Percentiles rank a stretch among this genome's conserved stretches.
phyloP scores from a whole-genome alignment of 768 basidiomycete species.

The Russula earlei region DNA sequence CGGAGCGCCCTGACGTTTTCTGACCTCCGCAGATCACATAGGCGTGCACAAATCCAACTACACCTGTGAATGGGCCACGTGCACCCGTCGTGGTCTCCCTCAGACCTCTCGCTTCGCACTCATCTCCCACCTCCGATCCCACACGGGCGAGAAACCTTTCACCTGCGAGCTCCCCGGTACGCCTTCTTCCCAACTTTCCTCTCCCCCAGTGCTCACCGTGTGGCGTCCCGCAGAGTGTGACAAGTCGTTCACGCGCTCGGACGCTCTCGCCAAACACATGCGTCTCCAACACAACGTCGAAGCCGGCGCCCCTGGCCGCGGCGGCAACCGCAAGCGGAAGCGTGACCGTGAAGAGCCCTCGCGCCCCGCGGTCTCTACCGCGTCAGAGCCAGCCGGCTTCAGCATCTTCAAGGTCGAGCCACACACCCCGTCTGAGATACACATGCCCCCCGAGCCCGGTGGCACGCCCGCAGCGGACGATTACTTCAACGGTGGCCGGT shows the following conservation, averaged over 20 bases:
- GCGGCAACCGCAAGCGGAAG: conserved; percentile 64
- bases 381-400: conserved; percentile 12
- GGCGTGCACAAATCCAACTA: conserved; percentile 78
- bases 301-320: conserved; percentile 64
- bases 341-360: conserved; percentile 28
- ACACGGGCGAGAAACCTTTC: conserved; percentile 93
- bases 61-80: conserved; percentile 84
- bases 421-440: conserved; percentile 1
- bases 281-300: conserved; percentile 77
- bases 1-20: conserved; percentile 15
- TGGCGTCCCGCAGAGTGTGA: conserved; percentile 65
- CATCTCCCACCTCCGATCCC: conserved; percentile 82
- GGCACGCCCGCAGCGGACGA: conserved; percentile 5
- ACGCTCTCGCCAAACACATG: conserved; percentile 89
- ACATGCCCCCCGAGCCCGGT: conserved; percentile 4
- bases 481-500: conserved; percentile 17
- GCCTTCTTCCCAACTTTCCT: conserved; percentile 21
- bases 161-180: conserved; percentile 70
- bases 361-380: conserved; percentile 16
- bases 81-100: conserved; percentile 65
- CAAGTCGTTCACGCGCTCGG: conserved; percentile 90
- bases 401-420: conserved; percentile 21
- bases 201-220: background rate
- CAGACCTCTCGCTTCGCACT: conserved; percentile 88
- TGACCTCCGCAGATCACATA: conserved; percentile 53